Evolutionary conservation across 495 filamentous ascomycete genomes (phyloP).

Genomic region (Aspergillus homomorphus): DNA sequence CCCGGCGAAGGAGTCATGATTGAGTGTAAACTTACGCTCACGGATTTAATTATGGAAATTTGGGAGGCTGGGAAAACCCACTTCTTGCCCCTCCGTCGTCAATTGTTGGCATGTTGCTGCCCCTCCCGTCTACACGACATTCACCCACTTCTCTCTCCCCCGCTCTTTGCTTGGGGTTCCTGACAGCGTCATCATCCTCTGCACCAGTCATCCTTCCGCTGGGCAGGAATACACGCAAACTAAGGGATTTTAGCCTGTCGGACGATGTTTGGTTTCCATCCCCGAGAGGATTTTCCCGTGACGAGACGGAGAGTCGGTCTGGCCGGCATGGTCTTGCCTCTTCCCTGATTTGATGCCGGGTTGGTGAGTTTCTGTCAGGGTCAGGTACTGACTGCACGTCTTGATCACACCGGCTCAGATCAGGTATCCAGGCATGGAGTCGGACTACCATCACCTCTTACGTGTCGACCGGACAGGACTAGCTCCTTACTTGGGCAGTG

Average conservation of each 20-base stretch:
- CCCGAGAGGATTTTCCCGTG: neutral
- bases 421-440: neutral
- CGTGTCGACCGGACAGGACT: neutral
- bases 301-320: neutral
- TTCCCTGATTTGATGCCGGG: constrained; percentile 2
- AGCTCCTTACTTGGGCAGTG: constrained; percentile 2
- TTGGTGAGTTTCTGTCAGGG: neutral
- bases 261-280: neutral
- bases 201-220: neutral
- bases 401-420: neutral
- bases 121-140: neutral
- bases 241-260: neutral
- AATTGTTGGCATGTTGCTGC: neutral
- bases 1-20: neutral
- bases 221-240: neutral
- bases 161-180: constrained; percentile 4
- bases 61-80: constrained; percentile 23
- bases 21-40: constrained; percentile 3
- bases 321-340: neutral
- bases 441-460: neutral
- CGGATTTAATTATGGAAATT: constrained; percentile 9
- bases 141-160: neutral
- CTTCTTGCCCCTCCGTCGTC: constrained; percentile 8
- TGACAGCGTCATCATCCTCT: constrained; percentile 8
- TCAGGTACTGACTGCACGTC: constrained; percentile 5